These are phyloP conservation scores for Helicostylum pulchrum DNA, from an alignment of 192 early-diverging fungal genomes.

Conservation along the genomic window DNA sequence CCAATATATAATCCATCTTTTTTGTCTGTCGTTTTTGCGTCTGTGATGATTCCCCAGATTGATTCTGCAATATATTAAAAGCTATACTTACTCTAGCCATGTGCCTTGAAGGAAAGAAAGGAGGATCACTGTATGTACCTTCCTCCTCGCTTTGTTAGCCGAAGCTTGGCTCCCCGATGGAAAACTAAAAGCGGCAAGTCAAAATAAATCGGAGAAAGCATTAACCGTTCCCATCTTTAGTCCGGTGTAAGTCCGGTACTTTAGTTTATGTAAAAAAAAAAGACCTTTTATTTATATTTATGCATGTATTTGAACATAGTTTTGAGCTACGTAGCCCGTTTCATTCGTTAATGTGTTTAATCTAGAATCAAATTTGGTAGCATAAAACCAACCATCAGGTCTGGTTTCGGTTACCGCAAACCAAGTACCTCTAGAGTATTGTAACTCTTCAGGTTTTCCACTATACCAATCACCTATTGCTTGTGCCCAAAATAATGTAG, in stretches of 20 bases:
- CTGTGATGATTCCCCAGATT: too few species aligned
- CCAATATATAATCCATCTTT: constrained; percentile 6
- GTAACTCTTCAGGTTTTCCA: constrained; percentile 41
- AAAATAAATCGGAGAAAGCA: too few species aligned
- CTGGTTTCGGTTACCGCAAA: constrained; percentile 34
- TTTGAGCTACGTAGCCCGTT: constrained; percentile 17
- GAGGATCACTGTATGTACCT: constrained; percentile 3
- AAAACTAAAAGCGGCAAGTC: too few species aligned
- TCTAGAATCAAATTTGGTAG: constrained; percentile 31
- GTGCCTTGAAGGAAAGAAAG: constrained; percentile 16
- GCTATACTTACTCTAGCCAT: constrained; percentile 19
- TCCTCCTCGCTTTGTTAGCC: too few species aligned
- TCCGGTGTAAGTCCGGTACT: neutral
- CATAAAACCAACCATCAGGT: constrained; percentile 50
- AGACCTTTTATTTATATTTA: neutral
- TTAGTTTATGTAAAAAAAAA: neutral
- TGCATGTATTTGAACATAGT: constrained; percentile 7
- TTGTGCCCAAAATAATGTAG: constrained; percentile 24
- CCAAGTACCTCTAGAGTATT: constrained; percentile 38
- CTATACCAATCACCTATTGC: constrained; percentile 44
- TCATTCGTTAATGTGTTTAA: constrained; percentile 9
- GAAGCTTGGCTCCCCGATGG: too few species aligned
- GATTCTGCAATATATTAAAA: neutral
- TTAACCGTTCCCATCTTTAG: neutral
- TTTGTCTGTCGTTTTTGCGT: neutral